Evolutionary conservation across 176 grass and related monocot genomes (phyloP).

Genomic region (Paspalum notatum): DNA sequence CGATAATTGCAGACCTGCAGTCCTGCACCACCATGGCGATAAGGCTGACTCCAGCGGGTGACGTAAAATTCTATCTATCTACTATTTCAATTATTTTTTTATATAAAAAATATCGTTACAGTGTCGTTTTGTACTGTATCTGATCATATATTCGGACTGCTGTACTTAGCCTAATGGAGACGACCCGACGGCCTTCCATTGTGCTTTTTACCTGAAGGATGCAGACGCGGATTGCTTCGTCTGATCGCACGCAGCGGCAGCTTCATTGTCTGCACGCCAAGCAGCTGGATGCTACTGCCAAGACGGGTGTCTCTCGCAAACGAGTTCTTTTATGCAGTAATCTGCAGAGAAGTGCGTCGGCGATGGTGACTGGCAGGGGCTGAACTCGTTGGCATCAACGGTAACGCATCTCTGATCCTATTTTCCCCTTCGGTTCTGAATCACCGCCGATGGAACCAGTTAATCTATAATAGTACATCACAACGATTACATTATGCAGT

Average conservation of each 20-base stretch:
- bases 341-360: background rate
- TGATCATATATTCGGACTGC: too few relatives aligned
- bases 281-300: background rate
- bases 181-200: background rate
- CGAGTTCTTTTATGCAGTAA: background rate
- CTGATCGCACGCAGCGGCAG: background rate
- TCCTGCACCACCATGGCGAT: too few relatives aligned
- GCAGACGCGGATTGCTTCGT: constrained; percentile 1
- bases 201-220: background rate
- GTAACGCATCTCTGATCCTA: constrained; percentile 23
- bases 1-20: constrained; percentile 1
- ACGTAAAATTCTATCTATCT: too few relatives aligned
- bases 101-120: too few relatives aligned
- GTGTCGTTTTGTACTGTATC: too few relatives aligned
- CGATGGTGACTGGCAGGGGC: constrained; percentile 26
- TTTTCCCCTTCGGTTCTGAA: background rate
- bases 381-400: background rate
- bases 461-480: too few relatives aligned
- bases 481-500: background rate
- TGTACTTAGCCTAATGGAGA: too few relatives aligned
- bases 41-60: too few relatives aligned
- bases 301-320: background rate
- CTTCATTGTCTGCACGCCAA: constrained; percentile 13
- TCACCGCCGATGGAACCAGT: background rate
- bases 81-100: too few relatives aligned